Percentiles rank a stretch among this genome's conserved stretches.
phyloP scores from a whole-genome alignment of 768 basidiomycete species.

The Calocera cornea region DNA sequence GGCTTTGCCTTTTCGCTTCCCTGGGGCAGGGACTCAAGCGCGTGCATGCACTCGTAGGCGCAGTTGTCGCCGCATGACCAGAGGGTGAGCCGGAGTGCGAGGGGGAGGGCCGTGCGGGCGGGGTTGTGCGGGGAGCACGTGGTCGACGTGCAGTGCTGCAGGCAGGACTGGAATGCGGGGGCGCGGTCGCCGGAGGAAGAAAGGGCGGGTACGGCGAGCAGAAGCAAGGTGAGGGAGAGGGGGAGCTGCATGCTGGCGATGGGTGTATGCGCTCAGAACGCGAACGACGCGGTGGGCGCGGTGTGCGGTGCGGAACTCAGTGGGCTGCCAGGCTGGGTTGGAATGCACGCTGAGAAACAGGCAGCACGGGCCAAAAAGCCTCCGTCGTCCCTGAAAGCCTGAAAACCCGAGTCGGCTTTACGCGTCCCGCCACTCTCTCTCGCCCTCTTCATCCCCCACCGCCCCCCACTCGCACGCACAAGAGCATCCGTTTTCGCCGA shows the following conservation, averaged over 20 bases:
- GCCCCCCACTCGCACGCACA: neutral
- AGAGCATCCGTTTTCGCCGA: too few species aligned
- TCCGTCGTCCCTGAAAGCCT: neutral
- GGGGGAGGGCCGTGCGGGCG: constrained; percentile 29
- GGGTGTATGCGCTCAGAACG: too few species aligned
- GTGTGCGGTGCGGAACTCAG: neutral
- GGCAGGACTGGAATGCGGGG: constrained; percentile 40
- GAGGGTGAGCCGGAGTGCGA: constrained; percentile 51
- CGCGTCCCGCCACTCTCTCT: neutral
- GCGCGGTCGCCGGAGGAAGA: constrained; percentile 55
- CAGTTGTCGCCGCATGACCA: constrained; percentile 87
- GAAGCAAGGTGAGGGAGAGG: neutral
- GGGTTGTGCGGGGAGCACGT: constrained; percentile 27
- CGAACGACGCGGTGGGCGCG: too few species aligned
- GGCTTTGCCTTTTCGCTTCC: constrained; percentile 21
- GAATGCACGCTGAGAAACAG: too few species aligned
- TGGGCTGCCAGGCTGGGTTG: neutral
- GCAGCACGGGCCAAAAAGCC: neutral
- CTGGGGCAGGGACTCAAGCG: constrained; percentile 42
- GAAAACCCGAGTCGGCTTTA: too few species aligned
- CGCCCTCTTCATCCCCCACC: neutral
- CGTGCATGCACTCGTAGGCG: constrained; percentile 79
- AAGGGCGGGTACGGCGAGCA: constrained; percentile 5
- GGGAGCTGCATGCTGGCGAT: neutral
- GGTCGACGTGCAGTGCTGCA: constrained; percentile 31